Base-by-base conservation (phyloP, 768 basidiomycete species). In the Guyanaporus albipodus region DNA sequence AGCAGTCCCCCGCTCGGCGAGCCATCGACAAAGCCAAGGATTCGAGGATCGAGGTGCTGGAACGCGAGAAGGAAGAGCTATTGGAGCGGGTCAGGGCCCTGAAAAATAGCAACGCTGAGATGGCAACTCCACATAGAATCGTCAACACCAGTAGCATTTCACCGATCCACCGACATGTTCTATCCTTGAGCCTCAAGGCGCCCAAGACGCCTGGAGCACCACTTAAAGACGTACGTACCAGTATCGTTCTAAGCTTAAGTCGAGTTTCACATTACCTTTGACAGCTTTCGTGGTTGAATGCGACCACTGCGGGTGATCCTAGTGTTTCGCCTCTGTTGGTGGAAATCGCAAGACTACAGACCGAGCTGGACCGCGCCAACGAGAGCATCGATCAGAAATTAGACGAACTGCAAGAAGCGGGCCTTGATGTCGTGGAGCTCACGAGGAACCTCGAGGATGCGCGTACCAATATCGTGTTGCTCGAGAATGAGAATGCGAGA, bases 361-460 rank as follows among this genome's bases (percentile, higher is more conserved):
- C 71, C 15, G 84, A 92, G 54, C 81, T 93, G 22, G 84, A 86
- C 52, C 73, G 62, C 3, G 91, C 90, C 9, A 91, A 94, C 60
- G 82, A 85, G 28, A 85, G 79, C 55, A 87, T 94, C 44, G 92
- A 94, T 55, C 84, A 91, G 59, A 92, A 93, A 63, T 73, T 94
- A 14, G 89, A 91, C 60, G 81, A 84, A 42, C 80, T 94, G 3
- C 87, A 89, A 58, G 83, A 91, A 46, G 83, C 85, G 0, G 90
- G 90, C 5, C 64, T 85, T 12, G 87, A 80, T 23, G 83, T 83
- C 33, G 79, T 91, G 36, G 80, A 78, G 7, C 70, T 90, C 28
- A 82, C 85, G 0, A 75, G 73, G 66, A 82, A 79, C 44, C 76
- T 91, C 4, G 85, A 83, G 48, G 86, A 89, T 53, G 85, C 87